Conservation (phyloP, 371 early-diverging fungal species). For the Syncephalastrum monosporum region DNA sequence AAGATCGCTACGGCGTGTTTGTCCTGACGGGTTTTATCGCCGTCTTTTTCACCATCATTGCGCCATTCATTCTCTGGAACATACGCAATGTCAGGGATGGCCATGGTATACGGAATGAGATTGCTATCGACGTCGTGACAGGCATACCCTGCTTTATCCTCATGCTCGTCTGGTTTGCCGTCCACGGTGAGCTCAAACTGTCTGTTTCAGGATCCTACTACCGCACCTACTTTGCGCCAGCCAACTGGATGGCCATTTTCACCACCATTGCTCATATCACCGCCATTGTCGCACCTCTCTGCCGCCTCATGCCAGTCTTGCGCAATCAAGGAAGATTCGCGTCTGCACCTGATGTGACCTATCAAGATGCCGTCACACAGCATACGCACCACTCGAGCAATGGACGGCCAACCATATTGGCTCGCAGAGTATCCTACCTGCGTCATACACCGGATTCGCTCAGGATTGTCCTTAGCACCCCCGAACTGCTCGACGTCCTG, state of each 20-base stretch:
- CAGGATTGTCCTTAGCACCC: constrained; percentile 19
- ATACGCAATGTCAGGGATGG: constrained; percentile 26
- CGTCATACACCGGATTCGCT: constrained; percentile 22
- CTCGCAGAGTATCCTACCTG: background rate
- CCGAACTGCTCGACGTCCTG: constrained; percentile 20
- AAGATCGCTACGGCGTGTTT: constrained; percentile 16
- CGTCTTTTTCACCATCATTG: constrained; percentile 23
- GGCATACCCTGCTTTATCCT: constrained; percentile 28
- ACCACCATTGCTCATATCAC: constrained; percentile 22
- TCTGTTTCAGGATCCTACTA: background rate
- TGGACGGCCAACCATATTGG: too few relatives aligned
- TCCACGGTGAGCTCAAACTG: background rate
- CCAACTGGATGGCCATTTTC: constrained; percentile 24
- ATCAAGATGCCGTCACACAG: too few relatives aligned
- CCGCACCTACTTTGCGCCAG: constrained; percentile 15
- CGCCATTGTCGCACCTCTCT: constrained; percentile 27
- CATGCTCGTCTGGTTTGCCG: constrained; percentile 22
- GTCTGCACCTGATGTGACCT: too few relatives aligned
- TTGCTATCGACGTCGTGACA: constrained; percentile 20
- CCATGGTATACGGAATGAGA: constrained; percentile 40
- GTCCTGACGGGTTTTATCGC: constrained; percentile 12
- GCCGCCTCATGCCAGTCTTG: constrained; percentile 5
- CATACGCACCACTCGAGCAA: too few relatives aligned
- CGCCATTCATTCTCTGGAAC: constrained; percentile 25
- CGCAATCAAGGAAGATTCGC: too few relatives aligned